These are phyloP conservation scores for Dimargaris xerosporica DNA, from an alignment of 192 early-diverging fungal genomes.

Conservation along the genomic window DNA sequence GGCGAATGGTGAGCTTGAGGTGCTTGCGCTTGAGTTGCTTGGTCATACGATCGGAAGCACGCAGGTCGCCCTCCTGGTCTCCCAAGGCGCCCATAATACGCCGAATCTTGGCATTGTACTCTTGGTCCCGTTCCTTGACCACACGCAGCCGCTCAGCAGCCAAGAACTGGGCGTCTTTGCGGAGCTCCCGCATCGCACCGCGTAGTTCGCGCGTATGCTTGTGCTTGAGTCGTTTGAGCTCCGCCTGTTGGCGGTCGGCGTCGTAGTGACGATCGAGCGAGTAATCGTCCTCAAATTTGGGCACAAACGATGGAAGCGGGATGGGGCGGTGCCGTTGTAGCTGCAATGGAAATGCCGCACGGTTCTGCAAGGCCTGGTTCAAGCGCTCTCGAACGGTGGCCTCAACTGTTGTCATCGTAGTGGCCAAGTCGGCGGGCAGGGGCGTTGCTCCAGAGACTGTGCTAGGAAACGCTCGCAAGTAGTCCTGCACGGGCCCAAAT, in stretches of 20 bases:
- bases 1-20: no score
- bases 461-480: not conserved
- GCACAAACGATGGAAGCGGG: slow-evolving; percentile 70
- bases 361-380: slow-evolving; percentile 28
- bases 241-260: slow-evolving; percentile 56
- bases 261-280: slow-evolving; percentile 75
- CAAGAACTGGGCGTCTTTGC: slow-evolving; percentile 84
- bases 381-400: slow-evolving; percentile 33
- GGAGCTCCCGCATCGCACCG: slow-evolving; percentile 87
- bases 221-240: slow-evolving; percentile 56
- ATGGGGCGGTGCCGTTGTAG: slow-evolving; percentile 77
- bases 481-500: not conserved
- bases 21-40: no score
- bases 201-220: slow-evolving; percentile 89
- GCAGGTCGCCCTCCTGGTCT: slow-evolving; percentile 65
- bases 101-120: slow-evolving; percentile 84
- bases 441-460: no score
- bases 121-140: slow-evolving; percentile 59
- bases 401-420: slow-evolving; percentile 13
- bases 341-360: slow-evolving; percentile 58
- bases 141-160: slow-evolving; percentile 50
- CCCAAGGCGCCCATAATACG: slow-evolving; percentile 73
- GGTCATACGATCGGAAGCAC: no score
- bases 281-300: slow-evolving; percentile 85
- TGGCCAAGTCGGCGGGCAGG: slow-evolving; percentile 13